Conservation (phyloP, 2,329 filamentous ascomycete genomes). For the Delphinella strobiligena region DNA sequence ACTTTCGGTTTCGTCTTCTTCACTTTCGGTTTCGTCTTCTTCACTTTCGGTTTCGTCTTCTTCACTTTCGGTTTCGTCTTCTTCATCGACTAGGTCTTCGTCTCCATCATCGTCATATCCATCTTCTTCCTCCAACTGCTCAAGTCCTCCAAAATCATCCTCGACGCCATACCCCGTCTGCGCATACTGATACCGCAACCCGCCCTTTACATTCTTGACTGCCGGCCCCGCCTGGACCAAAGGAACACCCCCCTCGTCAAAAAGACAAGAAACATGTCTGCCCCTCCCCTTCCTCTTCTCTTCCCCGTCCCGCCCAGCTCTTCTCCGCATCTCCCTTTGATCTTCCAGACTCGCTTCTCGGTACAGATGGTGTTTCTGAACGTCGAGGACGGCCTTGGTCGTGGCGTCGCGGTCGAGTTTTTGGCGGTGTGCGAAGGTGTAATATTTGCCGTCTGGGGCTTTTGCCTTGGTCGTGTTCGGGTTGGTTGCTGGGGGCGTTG, state of each 20-base stretch:
- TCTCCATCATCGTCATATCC: neutral
- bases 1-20: neutral
- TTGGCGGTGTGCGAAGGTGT: neutral
- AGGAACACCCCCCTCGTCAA: neutral
- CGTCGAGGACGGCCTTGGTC: too few species aligned
- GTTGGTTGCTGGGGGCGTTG: too few species aligned
- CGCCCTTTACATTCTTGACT: too few species aligned
- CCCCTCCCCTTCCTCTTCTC: neutral
- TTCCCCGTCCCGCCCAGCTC: neutral
- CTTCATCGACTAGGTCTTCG: neutral
- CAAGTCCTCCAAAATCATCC: neutral
- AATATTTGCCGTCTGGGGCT: neutral
- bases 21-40: neutral
- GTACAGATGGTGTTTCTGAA: too few species aligned
- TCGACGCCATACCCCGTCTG: too few species aligned
- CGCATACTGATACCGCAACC: too few species aligned
- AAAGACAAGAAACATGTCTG: neutral
- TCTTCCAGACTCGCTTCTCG: neutral
- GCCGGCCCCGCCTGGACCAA: too few species aligned
- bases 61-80: neutral
- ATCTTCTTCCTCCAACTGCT: neutral
- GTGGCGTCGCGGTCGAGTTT: too few species aligned
- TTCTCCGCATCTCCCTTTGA: neutral
- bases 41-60: neutral
- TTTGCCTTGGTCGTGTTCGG: too few species aligned